These are phyloP conservation scores for Euclidium syriacum DNA, from an alignment of 345 rosid genomes.

Conservation along the genomic window DNA sequence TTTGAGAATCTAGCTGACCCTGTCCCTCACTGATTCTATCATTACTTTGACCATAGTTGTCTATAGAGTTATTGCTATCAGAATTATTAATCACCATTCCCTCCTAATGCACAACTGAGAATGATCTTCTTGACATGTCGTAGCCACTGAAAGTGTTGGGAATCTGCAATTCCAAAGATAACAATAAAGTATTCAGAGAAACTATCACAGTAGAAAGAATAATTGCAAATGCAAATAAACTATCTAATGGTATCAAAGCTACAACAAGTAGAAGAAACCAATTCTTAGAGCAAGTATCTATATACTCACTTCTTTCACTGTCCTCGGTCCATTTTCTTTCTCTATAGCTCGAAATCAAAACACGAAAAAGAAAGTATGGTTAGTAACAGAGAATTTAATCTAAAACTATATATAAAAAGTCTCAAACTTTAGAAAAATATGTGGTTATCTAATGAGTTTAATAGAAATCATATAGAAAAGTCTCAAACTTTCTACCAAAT, in stretches of 20 bases:
- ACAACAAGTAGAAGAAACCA: background rate
- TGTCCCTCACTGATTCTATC: slow-evolving; percentile 13
- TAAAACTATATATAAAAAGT: too few relatives aligned
- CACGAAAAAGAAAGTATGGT: too few relatives aligned
- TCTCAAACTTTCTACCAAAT: too few relatives aligned
- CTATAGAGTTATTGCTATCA: slow-evolving; percentile 24
- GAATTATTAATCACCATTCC: slow-evolving; percentile 32
- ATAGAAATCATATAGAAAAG: too few relatives aligned
- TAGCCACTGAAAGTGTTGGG: slow-evolving; percentile 81
- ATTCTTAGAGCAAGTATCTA: slow-evolving; percentile 15
- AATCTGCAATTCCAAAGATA: slow-evolving; percentile 57
- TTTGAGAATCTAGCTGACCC: slow-evolving; percentile 13
- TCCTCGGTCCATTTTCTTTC: too few relatives aligned
- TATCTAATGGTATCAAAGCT: slow-evolving; percentile 3
- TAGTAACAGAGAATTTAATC: too few relatives aligned
- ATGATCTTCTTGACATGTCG: slow-evolving; percentile 52
- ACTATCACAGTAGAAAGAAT: background rate
- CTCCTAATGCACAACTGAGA: slow-evolving; percentile 64
- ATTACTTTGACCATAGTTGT: slow-evolving; percentile 8
- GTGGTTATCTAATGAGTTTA: too few relatives aligned
- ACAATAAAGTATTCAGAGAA: too few relatives aligned
- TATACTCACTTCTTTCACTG: too few relatives aligned
- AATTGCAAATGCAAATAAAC: background rate
- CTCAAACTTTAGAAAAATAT: too few relatives aligned
- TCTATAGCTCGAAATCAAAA: too few relatives aligned